Conservation (phyloP, 805 yeast species). For the Schwanniomyces yamadae region DNA sequence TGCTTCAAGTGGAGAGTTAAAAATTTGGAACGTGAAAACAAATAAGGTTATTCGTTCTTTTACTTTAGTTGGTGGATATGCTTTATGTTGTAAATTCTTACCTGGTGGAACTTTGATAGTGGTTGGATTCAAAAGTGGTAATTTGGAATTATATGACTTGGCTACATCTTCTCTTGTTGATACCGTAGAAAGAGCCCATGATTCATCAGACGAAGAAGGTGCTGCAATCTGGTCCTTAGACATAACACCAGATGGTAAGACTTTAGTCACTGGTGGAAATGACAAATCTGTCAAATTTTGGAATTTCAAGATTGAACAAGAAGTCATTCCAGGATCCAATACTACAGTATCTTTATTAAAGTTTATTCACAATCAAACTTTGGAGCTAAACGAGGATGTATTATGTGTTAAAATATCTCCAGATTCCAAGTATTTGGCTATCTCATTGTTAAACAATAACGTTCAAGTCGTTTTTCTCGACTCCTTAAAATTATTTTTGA, state of each 20-base stretch:
- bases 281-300: slow-evolving; percentile 90
- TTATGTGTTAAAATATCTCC: slow-evolving; percentile 78
- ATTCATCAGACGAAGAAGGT: slow-evolving; percentile 32
- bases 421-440: slow-evolving; percentile 73
- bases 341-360: slow-evolving; percentile 52
- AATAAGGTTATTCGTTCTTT: slow-evolving; percentile 79
- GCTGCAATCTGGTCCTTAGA: slow-evolving; percentile 88
- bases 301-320: slow-evolving; percentile 71
- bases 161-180: slow-evolving; percentile 76
- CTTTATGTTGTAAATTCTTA: slow-evolving; percentile 72
- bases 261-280: slow-evolving; percentile 88
- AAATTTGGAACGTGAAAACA: slow-evolving; percentile 82
- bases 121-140: slow-evolving; percentile 86
- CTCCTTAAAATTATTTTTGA: slow-evolving; percentile 80
- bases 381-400: slow-evolving; percentile 86
- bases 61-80: slow-evolving; percentile 72
- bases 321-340: slow-evolving; percentile 67
- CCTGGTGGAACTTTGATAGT: slow-evolving; percentile 91
- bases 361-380: slow-evolving; percentile 70
- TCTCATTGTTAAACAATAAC: slow-evolving; percentile 87
- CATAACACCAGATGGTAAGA: slow-evolving; percentile 78
- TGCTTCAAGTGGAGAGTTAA: slow-evolving; percentile 86
- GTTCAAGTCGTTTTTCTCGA: slow-evolving; percentile 91
- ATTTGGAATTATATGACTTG: slow-evolving; percentile 79
- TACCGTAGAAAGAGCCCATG: slow-evolving; percentile 69